Conservation (phyloP, 73 alveolate genomes). For the Paramecium bursaria region DNA sequence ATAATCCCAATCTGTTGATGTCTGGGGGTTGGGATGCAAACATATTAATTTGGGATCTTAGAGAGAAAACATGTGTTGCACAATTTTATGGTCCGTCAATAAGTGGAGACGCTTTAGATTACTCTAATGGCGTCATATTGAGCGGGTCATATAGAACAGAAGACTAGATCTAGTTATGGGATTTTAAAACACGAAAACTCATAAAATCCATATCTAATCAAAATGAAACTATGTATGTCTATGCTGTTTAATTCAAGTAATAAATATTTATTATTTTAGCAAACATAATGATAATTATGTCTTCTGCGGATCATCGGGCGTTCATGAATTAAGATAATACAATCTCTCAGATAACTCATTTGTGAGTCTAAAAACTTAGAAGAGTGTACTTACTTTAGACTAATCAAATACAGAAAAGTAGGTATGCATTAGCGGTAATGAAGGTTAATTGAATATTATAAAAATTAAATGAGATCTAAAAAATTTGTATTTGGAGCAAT, state of each 20-base stretch:
- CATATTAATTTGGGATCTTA: slow-evolving; percentile 88
- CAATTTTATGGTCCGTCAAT: slow-evolving; percentile 93
- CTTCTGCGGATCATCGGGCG: slow-evolving; percentile 73
- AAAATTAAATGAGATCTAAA: too few relatives aligned
- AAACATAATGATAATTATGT: slow-evolving; percentile 60
- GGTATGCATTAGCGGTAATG: too few relatives aligned
- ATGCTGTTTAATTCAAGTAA: slow-evolving; percentile 67
- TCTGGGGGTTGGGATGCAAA: slow-evolving; percentile 99
- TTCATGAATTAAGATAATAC: slow-evolving; percentile 63
- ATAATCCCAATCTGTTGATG: slow-evolving; percentile 81
- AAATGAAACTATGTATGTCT: slow-evolving; percentile 38
- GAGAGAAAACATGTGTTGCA: slow-evolving; percentile 86
- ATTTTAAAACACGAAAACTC: slow-evolving; percentile 73
- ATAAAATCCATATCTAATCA: slow-evolving; percentile 62
- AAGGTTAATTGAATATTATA: too few relatives aligned
- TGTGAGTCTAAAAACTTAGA: slow-evolving; percentile 28
- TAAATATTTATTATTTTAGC: slow-evolving; percentile 3
- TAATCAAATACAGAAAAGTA: slow-evolving; percentile 75
- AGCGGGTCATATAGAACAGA: slow-evolving; percentile 82
- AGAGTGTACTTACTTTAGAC: slow-evolving; percentile 78
- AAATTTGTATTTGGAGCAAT: too few relatives aligned
- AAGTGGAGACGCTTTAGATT: slow-evolving; percentile 96
- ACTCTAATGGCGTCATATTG: slow-evolving; percentile 48
- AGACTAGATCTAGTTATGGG: slow-evolving; percentile 79
- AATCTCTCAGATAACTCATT: slow-evolving; percentile 35